Evolutionary conservation across 73 alveolate species (phyloP), one percentile per base, ranked within the genome.

Genomic region (Symbiodinium pilosum): DNA sequence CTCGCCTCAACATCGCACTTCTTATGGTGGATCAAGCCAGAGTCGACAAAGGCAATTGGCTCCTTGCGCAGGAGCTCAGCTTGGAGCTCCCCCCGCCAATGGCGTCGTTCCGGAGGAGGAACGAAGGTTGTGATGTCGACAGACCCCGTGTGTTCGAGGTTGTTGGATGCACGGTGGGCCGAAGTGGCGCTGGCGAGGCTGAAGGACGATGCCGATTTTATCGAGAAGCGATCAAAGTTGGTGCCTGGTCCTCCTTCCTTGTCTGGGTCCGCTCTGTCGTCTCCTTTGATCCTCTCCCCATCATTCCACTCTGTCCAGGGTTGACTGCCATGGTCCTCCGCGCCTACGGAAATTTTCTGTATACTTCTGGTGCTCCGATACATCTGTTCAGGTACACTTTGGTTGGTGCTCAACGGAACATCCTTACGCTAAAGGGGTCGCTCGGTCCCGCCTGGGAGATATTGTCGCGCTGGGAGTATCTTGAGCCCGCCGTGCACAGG

Each of bases 21-120:
- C 28, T 87, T 1, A 40, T 26, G 11, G 34, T 4, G 8, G 54
- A n/a, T 7, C 47, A 40, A 16, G 44, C 16, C 0, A 18, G 42
- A 0, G 26, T 28, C 16, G 94, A 21, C 43, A 0, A 34, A 0
- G 47, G 87, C 14, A 9, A 43, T 3, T 39, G 43, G 87, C 1
- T 32, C 36, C 32, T 75, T 0, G 43, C 47, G 0, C 0, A 30
- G 43, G 26, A 18, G 40, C 41, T 87, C 32, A 54, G 85, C 59
- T 24, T 87, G 32, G 94, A 87, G 43, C 54, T 0, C n/a, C 40
- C 7, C 20, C 94, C 94, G 5, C 94, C 94, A 0, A 20, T 87
- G 32, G 16, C 38, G 8, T 36, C 32, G n/a, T 36, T 87, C 68
- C n/a, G n/a, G n/a, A 20, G 40, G 0, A 24, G 32, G 2, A 56